A percentile compares a stretch with the other conserved stretches of the same genome.
These are phyloP conservation scores for Lactarius deliciosus DNA, from an alignment of 768 basidiomycete species.

Conservation along the genomic window DNA sequence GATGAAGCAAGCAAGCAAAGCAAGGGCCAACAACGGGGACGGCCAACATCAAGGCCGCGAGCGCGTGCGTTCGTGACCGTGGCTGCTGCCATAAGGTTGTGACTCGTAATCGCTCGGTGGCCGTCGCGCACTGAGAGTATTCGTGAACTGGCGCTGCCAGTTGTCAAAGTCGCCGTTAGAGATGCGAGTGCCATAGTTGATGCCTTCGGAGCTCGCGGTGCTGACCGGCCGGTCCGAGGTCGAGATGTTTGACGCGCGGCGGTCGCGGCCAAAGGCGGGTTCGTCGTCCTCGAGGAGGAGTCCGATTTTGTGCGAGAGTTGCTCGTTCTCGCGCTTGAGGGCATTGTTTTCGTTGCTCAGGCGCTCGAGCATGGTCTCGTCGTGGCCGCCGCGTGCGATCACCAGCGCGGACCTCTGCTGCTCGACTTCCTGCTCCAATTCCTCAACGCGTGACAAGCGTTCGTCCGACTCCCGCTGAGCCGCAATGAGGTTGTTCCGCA, in stretches of 20 bases:
- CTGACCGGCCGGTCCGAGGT: constrained; percentile 59
- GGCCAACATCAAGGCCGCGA: constrained; percentile 48
- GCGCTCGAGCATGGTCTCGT: constrained; percentile 77
- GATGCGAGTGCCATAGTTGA: constrained; percentile 63
- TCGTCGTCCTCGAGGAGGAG: constrained; percentile 86
- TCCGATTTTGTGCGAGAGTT: constrained; percentile 88
- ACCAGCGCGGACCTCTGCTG: constrained; percentile 69
- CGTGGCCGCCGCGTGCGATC: constrained; percentile 71
- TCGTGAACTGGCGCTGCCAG: constrained; percentile 83
- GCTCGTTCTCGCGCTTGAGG: constrained; percentile 82
- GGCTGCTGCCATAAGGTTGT: constrained; percentile 36
- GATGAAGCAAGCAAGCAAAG: constrained; percentile 28
- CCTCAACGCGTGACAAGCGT: constrained; percentile 70
- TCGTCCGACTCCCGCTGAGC: constrained; percentile 81
- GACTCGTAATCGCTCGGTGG: constrained; percentile 73
- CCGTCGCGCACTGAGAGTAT: constrained; percentile 71
- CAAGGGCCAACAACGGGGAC: constrained; percentile 31
- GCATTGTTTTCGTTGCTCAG: constrained; percentile 78
- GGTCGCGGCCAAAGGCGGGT: constrained; percentile 60
- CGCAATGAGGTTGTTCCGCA: constrained; percentile 66
- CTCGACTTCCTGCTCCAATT: constrained; percentile 79
- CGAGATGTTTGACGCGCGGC: constrained; percentile 58
- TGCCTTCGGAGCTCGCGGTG: constrained; percentile 76
- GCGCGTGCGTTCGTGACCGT: constrained; percentile 55
- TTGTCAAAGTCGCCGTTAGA: constrained; percentile 74